Base-by-base conservation (phyloP, 192 early-diverging fungal genomes). In the Gaertneriomyces sp. region DNA sequence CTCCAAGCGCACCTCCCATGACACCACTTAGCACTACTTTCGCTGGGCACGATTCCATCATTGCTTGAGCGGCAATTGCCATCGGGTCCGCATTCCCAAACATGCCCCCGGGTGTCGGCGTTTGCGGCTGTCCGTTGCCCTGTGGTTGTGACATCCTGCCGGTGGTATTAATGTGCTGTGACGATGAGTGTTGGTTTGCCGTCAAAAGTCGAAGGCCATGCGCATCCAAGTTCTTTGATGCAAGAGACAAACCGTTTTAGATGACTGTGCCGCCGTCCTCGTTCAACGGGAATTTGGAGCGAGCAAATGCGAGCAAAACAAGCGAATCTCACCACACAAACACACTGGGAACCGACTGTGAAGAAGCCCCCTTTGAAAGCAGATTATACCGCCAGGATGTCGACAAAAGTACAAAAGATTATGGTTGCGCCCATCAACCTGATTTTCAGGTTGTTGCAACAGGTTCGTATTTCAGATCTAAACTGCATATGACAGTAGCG, bases 391-490 rank as follows among this genome's bases (percentile, higher is more conserved):
- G 25, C 3, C 64, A 67, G 3, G 17, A 64, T 64, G 61, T 25
- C 60, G 16, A 79, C 81, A 62, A 91, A 89, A 83, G 89, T 90
- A 41, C 89, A 90, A 69, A 88, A 88, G 76, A 83, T 89, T 69
- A 89, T 91, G 87, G 88, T 91, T 67, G 88, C 89, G 74, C 90
- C 90, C 77, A 91, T 91, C 82, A 95, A 93, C 79, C 88, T 98
- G 73, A 95, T 98, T 61, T 98, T 98, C 89, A 88, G 91, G 79
- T 89, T 91, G 72, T 82, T 98, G 63, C 95, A 98, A 78, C 89
- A 92, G 75, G 90, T 91, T 83, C 10, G 42, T 49, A 38, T 44
- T 5, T 12, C 41, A 61, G 59, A 61, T 16, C 4, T 11, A 63
- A 38, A 39, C 14, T 11, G 25, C 25, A 33, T 0, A 33, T 1